Conservation (phyloP, 2,329 filamentous ascomycete genomes). For the Onygena corvina region DNA sequence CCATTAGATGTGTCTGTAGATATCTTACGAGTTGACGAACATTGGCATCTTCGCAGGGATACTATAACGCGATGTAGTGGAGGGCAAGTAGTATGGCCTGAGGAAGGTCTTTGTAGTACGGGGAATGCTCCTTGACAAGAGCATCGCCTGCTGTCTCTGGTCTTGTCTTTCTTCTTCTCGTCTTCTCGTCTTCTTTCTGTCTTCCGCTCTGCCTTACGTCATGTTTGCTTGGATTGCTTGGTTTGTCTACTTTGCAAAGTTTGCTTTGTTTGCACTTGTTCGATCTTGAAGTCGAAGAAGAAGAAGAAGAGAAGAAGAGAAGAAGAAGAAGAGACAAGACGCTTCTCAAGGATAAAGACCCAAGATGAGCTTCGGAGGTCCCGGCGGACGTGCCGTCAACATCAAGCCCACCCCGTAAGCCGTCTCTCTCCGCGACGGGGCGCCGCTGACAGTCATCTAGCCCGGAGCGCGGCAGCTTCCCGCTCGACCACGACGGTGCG, state of each 20-base stretch:
- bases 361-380: slow-evolving; percentile 52
- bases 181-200: neutral
- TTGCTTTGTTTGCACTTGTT: neutral
- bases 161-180: slow-evolving; percentile 4
- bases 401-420: slow-evolving; percentile 59
- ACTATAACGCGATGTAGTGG: too few species aligned
- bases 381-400: slow-evolving; percentile 52
- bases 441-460: slow-evolving; percentile 34
- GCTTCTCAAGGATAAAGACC: neutral
- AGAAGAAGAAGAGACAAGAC: neutral
- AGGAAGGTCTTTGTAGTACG: too few species aligned
- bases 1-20: neutral
- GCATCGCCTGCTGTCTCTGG: too few species aligned
- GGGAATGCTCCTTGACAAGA: too few species aligned
- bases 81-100: too few species aligned
- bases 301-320: neutral
- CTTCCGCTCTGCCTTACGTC: too few species aligned
- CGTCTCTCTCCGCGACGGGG: neutral
- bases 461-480: slow-evolving; percentile 85
- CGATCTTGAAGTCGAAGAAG: neutral
- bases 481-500: slow-evolving; percentile 80
- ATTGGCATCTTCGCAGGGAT: slow-evolving; percentile 18
- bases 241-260: slow-evolving; percentile 25
- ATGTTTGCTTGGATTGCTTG: slow-evolving; percentile 15
- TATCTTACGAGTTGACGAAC: slow-evolving; percentile 14